These are phyloP conservation scores for Chrysanthemum lavandulifolium DNA, from an alignment of 129 eudicot genomes.

Conservation along the genomic window DNA sequence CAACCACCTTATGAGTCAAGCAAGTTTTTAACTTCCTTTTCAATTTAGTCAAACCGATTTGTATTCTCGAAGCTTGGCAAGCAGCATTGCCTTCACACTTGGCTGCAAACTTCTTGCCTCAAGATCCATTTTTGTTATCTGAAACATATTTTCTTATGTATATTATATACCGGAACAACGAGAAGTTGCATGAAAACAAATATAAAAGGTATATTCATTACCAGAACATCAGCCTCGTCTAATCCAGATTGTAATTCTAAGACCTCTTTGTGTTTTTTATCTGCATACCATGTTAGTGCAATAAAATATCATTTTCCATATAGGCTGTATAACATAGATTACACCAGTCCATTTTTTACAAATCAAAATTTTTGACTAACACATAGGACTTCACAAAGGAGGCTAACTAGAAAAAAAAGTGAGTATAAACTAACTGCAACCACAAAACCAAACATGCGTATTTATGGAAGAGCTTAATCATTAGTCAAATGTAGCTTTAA, in stretches of 20 bases:
- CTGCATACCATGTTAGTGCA: constrained; percentile 44
- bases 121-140: constrained; percentile 99
- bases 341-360: no score
- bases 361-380: no score
- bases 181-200: not conserved
- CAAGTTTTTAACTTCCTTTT: constrained; percentile 75
- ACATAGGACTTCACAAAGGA: no score
- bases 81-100: constrained; percentile 79
- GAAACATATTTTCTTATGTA: constrained; percentile 9
- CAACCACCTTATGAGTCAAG: no score
- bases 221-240: constrained; percentile 96
- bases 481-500: constrained; percentile 12
- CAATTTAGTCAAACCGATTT: constrained; percentile 85
- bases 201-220: constrained; percentile 33
- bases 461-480: constrained; percentile 2
- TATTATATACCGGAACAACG: constrained; percentile 19
- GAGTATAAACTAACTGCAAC: no score
- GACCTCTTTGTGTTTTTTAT: constrained; percentile 63
- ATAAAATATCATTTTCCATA: constrained; percentile 14
- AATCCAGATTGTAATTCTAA: constrained; percentile 78
- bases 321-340: not conserved
- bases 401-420: no score
- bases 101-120: constrained; percentile 99
- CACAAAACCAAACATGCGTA: no score
- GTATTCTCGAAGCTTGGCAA: constrained; percentile 96